Evolutionary conservation across 306 rosid species (phyloP).

Genomic region (Cicer chorassanicum): DNA sequence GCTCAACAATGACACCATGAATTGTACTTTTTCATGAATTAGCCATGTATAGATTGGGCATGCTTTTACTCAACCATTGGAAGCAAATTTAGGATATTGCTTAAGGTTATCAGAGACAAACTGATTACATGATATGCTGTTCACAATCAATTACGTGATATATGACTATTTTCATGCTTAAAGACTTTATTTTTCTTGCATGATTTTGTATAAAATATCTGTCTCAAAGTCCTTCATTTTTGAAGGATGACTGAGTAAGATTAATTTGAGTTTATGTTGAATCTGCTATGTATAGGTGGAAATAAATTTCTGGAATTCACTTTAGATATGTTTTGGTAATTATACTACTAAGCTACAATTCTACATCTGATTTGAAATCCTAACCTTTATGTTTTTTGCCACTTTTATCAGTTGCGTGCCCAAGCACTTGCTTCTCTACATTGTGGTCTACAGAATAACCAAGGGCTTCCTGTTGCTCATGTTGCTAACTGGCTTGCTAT

Average conservation of each 20-base stretch:
- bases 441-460: conserved; percentile 86
- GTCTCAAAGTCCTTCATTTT: conserved; percentile 21
- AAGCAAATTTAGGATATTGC: conserved; percentile 42
- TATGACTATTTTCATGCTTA: conserved; percentile 17
- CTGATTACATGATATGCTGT: conserved; percentile 8
- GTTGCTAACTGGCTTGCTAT: conserved; percentile 86
- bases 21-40: conserved; percentile 37
- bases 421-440: conserved; percentile 98
- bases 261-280: conserved; percentile 26
- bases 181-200: conserved; percentile 19
- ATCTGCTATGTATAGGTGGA: conserved; percentile 24
- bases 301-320: conserved; percentile 35
- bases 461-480: conserved; percentile 83
- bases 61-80: conserved; percentile 36
- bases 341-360: conserved; percentile 24
- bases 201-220: conserved; percentile 10
- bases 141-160: conserved; percentile 19
- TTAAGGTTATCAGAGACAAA: conserved; percentile 27
- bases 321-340: conserved; percentile 33
- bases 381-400: conserved; percentile 39
- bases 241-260: conserved; percentile 26
- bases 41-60: conserved; percentile 22
- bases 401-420: conserved; percentile 75
- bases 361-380: conserved; percentile 31
- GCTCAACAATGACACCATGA: conserved; percentile 16